Base-by-base conservation (phyloP, 805 yeast species). In the Candida dajiaensis region DNA sequence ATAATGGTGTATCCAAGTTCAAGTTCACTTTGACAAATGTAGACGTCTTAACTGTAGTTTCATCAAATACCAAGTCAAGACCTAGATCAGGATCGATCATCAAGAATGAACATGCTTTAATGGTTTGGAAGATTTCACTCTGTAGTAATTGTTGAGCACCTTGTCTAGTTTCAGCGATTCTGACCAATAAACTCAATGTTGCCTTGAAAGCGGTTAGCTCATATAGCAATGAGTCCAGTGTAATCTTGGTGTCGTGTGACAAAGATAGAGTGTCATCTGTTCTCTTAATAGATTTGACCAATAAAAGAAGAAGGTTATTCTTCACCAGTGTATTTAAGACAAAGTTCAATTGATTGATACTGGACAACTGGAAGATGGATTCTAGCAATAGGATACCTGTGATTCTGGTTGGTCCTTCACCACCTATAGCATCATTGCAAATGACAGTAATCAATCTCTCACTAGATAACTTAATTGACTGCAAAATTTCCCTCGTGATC, bases 71-170 rank as follows among this genome's bases (percentile, higher is more conserved):
- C 42, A 83, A 61, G 41, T 74, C 79, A 41, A 85, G 65, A 0
- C 95, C 96, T 31, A 89, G 67, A 58, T 85, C 96, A 0, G 94
- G 89, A 62, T 90, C 97, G 36, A 82, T 72, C 31, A 69, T 62
- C 39, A 88, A 66, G 51, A 89, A 76, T 18, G 66, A 66, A 36
- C 83, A 77, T 12, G 76, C 69, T 46, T 72, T 76, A 44, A 90
- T 69, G 1, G 78, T 69, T 16, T 79, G 74, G 61, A 89, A 82
- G 8, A 92, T 62, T 42, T 84, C 92, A 54, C 84, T 77, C 55
- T 88, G 89, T 21, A 89, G 65, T 44, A 92, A 68, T 46, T 81
- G 83, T 42, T 78, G 77, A 0, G 97, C 89, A 4, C 99, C 98
- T 9, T 62, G 59, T 51, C 86, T 78, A 0, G 85, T 78, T 58